phyloP scores from a whole-genome alignment of 2,329 filamentous ascomycete species.

The Madurella mycetomatis region DNA sequence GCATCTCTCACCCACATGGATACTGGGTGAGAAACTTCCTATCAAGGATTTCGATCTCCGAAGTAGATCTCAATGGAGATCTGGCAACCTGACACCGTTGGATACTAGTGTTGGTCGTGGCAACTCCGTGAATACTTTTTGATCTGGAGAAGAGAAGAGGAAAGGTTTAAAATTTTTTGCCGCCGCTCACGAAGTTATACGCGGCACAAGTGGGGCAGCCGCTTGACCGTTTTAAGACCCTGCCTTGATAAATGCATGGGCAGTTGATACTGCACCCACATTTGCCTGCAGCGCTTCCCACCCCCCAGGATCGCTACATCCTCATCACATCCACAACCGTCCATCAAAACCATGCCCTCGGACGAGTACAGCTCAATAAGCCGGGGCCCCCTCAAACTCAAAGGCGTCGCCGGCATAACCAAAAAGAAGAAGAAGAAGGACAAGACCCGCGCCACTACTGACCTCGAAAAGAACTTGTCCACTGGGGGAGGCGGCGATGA shows the following conservation, averaged over 20 bases:
- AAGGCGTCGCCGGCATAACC: conserved; percentile 56
- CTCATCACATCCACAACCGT: neutral
- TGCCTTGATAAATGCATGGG: too few species aligned
- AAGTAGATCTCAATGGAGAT: conserved; percentile 49
- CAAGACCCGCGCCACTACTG: conserved; percentile 33
- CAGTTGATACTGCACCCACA: too few species aligned
- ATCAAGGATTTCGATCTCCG: conserved; percentile 58
- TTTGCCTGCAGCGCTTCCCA: too few species aligned
- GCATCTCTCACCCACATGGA: conserved; percentile 51
- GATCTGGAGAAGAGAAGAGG: conserved; percentile 50
- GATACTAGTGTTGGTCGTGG: conserved; percentile 58
- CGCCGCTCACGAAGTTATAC: conserved; percentile 15
- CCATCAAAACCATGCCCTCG: conserved; percentile 52
- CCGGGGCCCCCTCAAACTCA: conserved; percentile 76
- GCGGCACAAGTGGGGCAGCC: conserved; percentile 7
- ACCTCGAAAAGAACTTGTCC: conserved; percentile 46
- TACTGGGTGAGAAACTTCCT: conserved; percentile 56
- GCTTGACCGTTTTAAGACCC: neutral
- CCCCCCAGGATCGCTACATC: neutral
- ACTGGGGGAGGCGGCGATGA: conserved; percentile 27
- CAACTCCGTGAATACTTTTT: conserved; percentile 60
- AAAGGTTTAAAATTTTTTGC: conserved; percentile 35
- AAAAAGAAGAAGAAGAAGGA: conserved; percentile 55
- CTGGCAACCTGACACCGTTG: conserved; percentile 60
- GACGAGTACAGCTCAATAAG: conserved; percentile 67